Percentiles rank a stretch among this genome's conserved stretches.
phyloP scores from a whole-genome alignment of 2,329 filamentous ascomycete species.

The Aspergillus unguis region DNA sequence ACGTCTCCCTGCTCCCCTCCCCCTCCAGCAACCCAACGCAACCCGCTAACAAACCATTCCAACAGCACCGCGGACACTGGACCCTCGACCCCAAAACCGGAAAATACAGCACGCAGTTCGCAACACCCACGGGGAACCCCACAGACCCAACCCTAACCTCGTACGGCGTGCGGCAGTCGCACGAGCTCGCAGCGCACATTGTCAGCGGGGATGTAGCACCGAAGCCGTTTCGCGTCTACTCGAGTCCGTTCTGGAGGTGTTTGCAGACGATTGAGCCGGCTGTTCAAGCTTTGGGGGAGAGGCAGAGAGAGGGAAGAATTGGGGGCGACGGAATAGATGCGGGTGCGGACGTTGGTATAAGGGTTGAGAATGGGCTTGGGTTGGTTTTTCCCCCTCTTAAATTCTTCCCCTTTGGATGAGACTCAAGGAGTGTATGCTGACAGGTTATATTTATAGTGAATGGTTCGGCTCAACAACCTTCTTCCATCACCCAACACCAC shows the following conservation, averaged over 20 bases:
- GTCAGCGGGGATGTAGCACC: constrained; percentile 31
- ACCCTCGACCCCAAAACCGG: constrained; percentile 77
- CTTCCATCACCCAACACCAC: constrained; percentile 81
- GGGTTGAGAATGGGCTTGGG: constrained; percentile 54
- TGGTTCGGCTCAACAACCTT: constrained; percentile 81
- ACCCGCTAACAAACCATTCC: background rate
- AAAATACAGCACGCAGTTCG: constrained; percentile 68
- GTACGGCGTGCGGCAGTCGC: constrained; percentile 79
- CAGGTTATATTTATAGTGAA: constrained; percentile 48
- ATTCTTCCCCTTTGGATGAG: background rate
- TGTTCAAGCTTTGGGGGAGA: constrained; percentile 34
- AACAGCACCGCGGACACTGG: constrained; percentile 87
- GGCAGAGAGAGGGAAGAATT: background rate
- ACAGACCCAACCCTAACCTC: constrained; percentile 84
- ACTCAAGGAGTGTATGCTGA: background rate
- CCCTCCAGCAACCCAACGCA: background rate
- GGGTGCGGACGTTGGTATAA: constrained; percentile 39
- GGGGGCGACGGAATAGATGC: constrained; percentile 30
- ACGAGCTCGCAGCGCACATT: constrained; percentile 61
- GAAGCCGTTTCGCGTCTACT: constrained; percentile 62
- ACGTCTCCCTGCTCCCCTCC: constrained; percentile 38
- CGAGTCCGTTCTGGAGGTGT: constrained; percentile 82
- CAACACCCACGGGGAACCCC: constrained; percentile 80
- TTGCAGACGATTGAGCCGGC: constrained; percentile 75
- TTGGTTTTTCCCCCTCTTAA: constrained; percentile 18